These are phyloP conservation scores for Candida manassasensis DNA, from an alignment of 805 yeast genomes.

Conservation along the genomic window DNA sequence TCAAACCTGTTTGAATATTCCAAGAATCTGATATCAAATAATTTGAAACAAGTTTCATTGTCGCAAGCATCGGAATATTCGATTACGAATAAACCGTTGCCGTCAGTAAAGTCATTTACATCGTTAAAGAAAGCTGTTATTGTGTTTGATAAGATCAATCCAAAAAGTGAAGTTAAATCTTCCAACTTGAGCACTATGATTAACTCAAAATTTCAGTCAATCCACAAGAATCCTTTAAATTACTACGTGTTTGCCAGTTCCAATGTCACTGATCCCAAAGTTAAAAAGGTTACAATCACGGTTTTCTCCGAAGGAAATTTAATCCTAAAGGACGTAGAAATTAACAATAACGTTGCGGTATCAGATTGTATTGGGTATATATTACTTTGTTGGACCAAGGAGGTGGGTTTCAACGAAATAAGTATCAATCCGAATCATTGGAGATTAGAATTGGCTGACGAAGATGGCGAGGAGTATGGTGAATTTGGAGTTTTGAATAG, in stretches of 20 bases:
- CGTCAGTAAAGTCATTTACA: conserved; percentile 1
- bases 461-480: conserved; percentile 90
- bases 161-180: conserved; percentile 8
- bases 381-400: conserved; percentile 24
- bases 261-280: conserved; percentile 3
- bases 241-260: conserved; percentile 31
- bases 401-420: conserved; percentile 8
- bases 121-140: conserved; percentile 8
- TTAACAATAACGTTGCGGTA: conserved; percentile 25
- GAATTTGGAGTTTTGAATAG: conserved; percentile 86
- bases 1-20: conserved; percentile 2
- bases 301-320: conserved; percentile 28
- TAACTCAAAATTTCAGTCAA: conserved; percentile 27
- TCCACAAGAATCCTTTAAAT: conserved; percentile 40
- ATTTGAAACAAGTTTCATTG: conserved; percentile 1
- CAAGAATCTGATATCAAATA: not conserved
- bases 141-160: conserved; percentile 20
- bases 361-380: conserved; percentile 40
- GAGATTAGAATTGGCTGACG: conserved; percentile 81
- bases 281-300: conserved; percentile 7
- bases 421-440: conserved; percentile 58
- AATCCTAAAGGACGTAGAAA: conserved; percentile 16
- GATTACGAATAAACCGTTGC: conserved; percentile 1
- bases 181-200: conserved; percentile 44
- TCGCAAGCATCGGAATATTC: conserved; percentile 2